These are phyloP conservation scores for Pyrus betulifolia DNA, from an alignment of 306 rosid species.

Conservation along the genomic window DNA sequence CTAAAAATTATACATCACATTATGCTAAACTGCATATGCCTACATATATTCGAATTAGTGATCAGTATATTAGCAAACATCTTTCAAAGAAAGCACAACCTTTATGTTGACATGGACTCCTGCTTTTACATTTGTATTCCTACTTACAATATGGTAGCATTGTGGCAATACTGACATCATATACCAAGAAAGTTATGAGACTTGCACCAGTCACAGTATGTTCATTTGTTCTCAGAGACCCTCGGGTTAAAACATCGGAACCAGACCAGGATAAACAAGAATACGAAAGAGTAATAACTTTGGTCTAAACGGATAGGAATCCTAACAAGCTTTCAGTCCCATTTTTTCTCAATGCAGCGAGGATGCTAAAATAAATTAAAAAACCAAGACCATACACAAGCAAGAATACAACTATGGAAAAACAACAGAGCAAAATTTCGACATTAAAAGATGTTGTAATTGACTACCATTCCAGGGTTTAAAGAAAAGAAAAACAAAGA, in stretches of 20 bases:
- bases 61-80: background rate
- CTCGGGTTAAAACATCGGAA: background rate
- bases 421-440: background rate
- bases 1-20: background rate
- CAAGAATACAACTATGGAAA: background rate
- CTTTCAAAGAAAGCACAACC: background rate
- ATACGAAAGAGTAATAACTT: background rate
- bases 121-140: background rate
- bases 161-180: background rate
- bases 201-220: background rate
- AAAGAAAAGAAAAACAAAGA: background rate
- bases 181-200: background rate
- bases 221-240: background rate
- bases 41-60: background rate
- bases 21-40: background rate
- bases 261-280: background rate
- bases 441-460: background rate
- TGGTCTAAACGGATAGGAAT: background rate
- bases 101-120: background rate
- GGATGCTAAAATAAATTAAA: background rate
- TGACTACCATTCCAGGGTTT: background rate
- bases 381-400: background rate
- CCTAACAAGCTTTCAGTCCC: background rate
- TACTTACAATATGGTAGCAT: background rate
- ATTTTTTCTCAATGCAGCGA: background rate